phyloP scores from a whole-genome alignment of 345 rosid species.

The Sisymbrium irio region DNA sequence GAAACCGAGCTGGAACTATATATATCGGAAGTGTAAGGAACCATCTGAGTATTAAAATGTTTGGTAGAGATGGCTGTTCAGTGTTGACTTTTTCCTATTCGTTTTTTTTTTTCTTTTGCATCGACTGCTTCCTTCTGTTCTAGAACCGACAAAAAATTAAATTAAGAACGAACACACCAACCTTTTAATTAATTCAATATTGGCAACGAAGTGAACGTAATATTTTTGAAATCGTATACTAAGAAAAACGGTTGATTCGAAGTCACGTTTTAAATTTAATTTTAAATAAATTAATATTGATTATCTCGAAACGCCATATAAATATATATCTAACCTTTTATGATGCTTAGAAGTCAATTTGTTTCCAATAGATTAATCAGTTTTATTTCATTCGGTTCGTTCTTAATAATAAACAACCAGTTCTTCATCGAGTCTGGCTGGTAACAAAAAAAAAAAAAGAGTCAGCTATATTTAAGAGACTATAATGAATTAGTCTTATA shows the following conservation, averaged over 20 bases:
- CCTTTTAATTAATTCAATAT: conserved; percentile 7
- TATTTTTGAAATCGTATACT: not conserved
- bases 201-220: conserved; percentile 16
- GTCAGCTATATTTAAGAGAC: not conserved
- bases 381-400: not conserved
- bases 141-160: conserved; percentile 15
- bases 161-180: not conserved
- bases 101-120: not conserved
- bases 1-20: conserved; percentile 14
- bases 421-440: not conserved
- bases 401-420: not conserved
- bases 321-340: not conserved
- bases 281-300: not conserved
- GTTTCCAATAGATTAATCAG: not conserved
- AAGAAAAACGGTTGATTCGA: conserved; percentile 5
- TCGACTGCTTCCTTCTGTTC: not conserved
- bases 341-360: conserved; percentile 21
- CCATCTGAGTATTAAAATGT: not conserved
- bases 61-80: conserved; percentile 28
- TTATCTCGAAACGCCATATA: conserved; percentile 12
- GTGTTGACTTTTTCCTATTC: conserved; percentile 19
- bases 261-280: conserved; percentile 17
- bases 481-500: not conserved
- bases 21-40: not conserved
- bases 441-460: not conserved